phyloP scores from a whole-genome alignment of 768 basidiomycete species.

The Tulasnella sp. region DNA sequence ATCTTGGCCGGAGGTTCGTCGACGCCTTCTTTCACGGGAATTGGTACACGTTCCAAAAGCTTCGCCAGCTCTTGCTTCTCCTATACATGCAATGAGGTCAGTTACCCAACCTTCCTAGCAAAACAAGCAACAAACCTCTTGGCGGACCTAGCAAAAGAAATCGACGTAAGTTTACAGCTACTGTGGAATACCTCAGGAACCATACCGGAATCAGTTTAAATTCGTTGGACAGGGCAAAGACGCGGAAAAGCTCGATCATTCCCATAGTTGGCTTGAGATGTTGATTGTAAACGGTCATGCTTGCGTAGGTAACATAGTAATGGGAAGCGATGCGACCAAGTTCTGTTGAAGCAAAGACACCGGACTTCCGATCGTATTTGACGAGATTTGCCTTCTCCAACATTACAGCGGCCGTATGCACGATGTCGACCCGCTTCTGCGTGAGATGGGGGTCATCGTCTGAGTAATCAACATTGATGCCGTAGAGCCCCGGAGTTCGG shows the following conservation, averaged over 20 bases:
- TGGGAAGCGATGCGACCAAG: conserved; percentile 90
- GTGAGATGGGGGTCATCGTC: conserved; percentile 75
- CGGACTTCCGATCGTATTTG: conserved; percentile 85
- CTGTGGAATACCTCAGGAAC: not conserved
- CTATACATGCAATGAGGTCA: conserved; percentile 27
- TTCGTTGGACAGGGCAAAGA: conserved; percentile 92
- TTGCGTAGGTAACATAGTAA: conserved; percentile 90
- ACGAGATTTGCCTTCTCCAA: conserved; percentile 91
- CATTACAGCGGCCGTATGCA: conserved; percentile 85
- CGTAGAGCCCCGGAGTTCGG: conserved; percentile 77
- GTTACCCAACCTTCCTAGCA: not conserved
- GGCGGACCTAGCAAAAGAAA: conserved; percentile 45
- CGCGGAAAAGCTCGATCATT: conserved; percentile 83
- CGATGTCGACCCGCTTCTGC: conserved; percentile 91
- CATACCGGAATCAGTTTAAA: conserved; percentile 77
- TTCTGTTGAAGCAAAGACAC: conserved; percentile 87
- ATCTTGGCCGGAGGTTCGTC: conserved; percentile 97
- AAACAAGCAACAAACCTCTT: conserved; percentile 38
- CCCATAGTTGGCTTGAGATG: conserved; percentile 84
- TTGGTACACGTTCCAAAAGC: conserved; percentile 87
- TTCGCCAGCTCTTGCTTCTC: conserved; percentile 88
- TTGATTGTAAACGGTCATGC: conserved; percentile 95
- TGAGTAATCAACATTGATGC: conserved; percentile 81
- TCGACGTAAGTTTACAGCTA: conserved; percentile 12
- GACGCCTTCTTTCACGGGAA: conserved; percentile 93